These are phyloP conservation scores for Calonectria hongkongensis DNA, from an alignment of 2,329 filamentous ascomycete genomes.

Conservation along the genomic window DNA sequence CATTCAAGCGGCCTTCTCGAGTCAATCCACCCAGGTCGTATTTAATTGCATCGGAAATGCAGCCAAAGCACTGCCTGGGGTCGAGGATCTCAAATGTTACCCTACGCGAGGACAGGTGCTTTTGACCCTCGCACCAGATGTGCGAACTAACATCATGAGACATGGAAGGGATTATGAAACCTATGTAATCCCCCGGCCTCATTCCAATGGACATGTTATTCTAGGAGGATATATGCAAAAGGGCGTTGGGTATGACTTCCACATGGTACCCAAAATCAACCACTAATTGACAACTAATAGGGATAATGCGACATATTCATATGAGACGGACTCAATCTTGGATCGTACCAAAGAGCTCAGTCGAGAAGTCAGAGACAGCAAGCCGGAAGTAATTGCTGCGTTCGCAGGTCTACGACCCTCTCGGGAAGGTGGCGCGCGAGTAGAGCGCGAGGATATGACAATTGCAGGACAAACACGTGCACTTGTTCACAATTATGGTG, in stretches of 20 bases:
- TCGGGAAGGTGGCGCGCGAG: conserved; percentile 64
- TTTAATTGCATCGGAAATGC: conserved; percentile 62
- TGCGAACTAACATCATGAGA: conserved; percentile 61
- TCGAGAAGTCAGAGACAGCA: conserved; percentile 50
- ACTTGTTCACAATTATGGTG: conserved; percentile 66
- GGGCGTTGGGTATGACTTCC: conserved; percentile 53
- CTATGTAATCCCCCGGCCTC: conserved; percentile 62
- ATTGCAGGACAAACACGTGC: conserved; percentile 50
- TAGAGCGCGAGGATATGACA: conserved; percentile 63
- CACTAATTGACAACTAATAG: conserved; percentile 40
- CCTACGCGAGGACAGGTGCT: conserved; percentile 64
- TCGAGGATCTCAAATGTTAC: conserved; percentile 62
- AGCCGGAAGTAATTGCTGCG: conserved; percentile 57
- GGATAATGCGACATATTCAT: conserved; percentile 59
- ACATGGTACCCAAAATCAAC: background rate
- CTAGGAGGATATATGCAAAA: conserved; percentile 65
- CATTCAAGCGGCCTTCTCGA: conserved; percentile 54
- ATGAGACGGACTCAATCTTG: conserved; percentile 62
- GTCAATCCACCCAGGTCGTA: conserved; percentile 54
- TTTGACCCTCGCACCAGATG: conserved; percentile 58
- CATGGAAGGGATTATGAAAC: conserved; percentile 63
- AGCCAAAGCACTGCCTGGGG: conserved; percentile 58
- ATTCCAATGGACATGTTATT: conserved; percentile 59
- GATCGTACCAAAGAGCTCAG: conserved; percentile 58
- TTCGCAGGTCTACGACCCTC: conserved; percentile 60